A percentile compares a stretch with the other conserved stretches of the same genome.
Evolutionary conservation across 345 rosid genomes (phyloP).

Genomic region (Abelmoschus esculentus): DNA sequence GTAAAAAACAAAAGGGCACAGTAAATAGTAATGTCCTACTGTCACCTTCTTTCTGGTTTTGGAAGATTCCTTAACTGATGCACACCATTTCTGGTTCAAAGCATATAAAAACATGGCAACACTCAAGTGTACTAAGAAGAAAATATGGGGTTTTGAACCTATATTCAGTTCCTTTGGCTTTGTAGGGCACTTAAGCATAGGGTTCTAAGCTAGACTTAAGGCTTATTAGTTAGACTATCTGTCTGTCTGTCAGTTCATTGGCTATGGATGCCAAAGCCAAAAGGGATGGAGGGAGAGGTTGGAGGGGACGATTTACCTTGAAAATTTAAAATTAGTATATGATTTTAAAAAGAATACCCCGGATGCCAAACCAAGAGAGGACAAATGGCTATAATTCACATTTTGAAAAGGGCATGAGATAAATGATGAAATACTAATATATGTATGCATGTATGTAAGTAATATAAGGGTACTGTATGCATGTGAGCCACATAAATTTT

Average conservation of each 20-base stretch:
- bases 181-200: conserved; percentile 1
- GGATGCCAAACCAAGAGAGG: neutral
- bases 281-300: no score
- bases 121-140: neutral
- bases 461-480: neutral
- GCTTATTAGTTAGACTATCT: neutral
- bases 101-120: neutral
- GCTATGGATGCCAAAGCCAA: conserved; percentile 1
- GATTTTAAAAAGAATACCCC: no score
- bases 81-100: conserved; percentile 12
- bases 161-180: neutral
- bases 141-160: neutral
- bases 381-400: conserved; percentile 1
- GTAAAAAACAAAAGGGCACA: conserved; percentile 7
- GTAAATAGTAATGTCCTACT: neutral
- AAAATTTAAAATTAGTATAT: no score
- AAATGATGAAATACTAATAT: neutral
- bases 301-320: no score
- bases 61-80: conserved; percentile 14
- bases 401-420: neutral
- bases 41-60: conserved; percentile 9
- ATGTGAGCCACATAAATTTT: conserved; percentile 10
- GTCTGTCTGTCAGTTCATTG: neutral
- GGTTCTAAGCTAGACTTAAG: neutral
- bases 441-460: neutral